Evolutionary conservation across 495 filamentous ascomycete genomes (phyloP).

Genomic region (Penicillium subrubescens): DNA sequence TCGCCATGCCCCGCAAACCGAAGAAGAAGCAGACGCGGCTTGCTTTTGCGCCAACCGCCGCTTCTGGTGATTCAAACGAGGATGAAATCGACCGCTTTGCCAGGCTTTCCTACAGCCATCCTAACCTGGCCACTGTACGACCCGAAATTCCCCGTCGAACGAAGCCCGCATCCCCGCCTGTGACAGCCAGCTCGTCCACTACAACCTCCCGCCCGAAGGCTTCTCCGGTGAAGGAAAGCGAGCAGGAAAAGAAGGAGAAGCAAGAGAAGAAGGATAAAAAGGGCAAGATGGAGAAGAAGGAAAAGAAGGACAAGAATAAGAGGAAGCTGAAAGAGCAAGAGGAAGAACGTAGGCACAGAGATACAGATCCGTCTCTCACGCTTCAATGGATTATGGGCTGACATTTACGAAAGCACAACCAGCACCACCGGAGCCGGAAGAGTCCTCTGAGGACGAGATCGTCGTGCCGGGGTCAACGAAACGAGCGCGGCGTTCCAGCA

Average conservation of each 20-base stretch:
- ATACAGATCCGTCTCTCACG: background rate
- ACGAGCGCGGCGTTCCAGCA: constrained; percentile 6
- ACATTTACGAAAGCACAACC: constrained; percentile 7
- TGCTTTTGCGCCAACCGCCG: constrained; percentile 38
- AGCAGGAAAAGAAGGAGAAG: background rate
- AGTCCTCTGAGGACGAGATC: constrained; percentile 26
- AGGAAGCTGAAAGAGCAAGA: background rate
- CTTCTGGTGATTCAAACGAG: constrained; percentile 14
- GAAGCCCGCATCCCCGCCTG: background rate
- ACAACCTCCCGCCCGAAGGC: background rate
- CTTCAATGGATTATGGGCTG: background rate
- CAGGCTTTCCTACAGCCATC: constrained; percentile 42
- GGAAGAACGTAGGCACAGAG: background rate
- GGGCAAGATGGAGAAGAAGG: background rate
- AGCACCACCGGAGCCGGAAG: constrained; percentile 2
- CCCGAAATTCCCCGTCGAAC: constrained; percentile 4
- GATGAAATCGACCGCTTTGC: constrained; percentile 34
- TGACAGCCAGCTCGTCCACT: constrained; percentile 3
- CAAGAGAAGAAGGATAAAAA: background rate
- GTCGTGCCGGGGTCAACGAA: constrained; percentile 19
- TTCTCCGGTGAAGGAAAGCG: background rate
- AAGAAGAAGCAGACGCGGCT: constrained; percentile 53
- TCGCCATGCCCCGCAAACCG: constrained; percentile 42
- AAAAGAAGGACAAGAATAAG: background rate
- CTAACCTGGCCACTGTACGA: constrained; percentile 34